phyloP scores from a whole-genome alignment of 441 rosid species.

The Euphorbia schlechtendalii region DNA sequence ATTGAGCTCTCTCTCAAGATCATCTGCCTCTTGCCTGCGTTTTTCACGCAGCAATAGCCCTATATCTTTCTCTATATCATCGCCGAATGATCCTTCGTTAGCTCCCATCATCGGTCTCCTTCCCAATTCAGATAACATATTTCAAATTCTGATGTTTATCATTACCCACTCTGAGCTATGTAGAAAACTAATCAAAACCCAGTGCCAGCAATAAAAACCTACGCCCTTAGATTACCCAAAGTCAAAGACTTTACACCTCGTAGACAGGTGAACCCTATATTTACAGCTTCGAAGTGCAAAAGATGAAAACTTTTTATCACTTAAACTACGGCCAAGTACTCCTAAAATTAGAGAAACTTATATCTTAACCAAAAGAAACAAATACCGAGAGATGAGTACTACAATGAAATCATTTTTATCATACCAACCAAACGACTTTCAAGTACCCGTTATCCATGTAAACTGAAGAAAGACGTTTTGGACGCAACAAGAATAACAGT shows the following conservation, averaged over 20 bases:
- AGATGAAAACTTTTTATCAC: constrained; percentile 26
- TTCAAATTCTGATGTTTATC: constrained; percentile 35
- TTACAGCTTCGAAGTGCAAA: constrained; percentile 25
- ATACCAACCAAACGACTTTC: constrained; percentile 9
- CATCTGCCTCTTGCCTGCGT: constrained; percentile 63
- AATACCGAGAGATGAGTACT: constrained; percentile 8
- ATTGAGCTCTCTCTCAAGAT: constrained; percentile 67
- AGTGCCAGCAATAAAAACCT: constrained; percentile 20
- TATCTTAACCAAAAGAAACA: constrained; percentile 12
- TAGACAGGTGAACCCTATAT: constrained; percentile 26
- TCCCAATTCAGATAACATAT: constrained; percentile 60
- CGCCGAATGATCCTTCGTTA: constrained; percentile 67
- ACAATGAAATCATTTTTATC: constrained; percentile 13
- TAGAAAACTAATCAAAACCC: constrained; percentile 26
- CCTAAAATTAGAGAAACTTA: too few relatives aligned
- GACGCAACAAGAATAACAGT: constrained; percentile 13
- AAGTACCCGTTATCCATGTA: constrained; percentile 22
- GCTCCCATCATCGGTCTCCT: constrained; percentile 66
- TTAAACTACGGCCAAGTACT: too few relatives aligned
- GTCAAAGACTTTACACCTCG: constrained; percentile 22
- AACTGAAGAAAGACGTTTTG: too few relatives aligned
- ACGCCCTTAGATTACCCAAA: constrained; percentile 20
- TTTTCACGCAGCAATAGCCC: constrained; percentile 64
- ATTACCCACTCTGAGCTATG: constrained; percentile 17
- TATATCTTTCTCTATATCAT: constrained; percentile 66